A percentile compares a stretch with the other conserved stretches of the same genome.
Evolutionary conservation across 2,329 filamentous ascomycete genomes (phyloP).

Genomic region (Albophoma yamanashiensis): DNA sequence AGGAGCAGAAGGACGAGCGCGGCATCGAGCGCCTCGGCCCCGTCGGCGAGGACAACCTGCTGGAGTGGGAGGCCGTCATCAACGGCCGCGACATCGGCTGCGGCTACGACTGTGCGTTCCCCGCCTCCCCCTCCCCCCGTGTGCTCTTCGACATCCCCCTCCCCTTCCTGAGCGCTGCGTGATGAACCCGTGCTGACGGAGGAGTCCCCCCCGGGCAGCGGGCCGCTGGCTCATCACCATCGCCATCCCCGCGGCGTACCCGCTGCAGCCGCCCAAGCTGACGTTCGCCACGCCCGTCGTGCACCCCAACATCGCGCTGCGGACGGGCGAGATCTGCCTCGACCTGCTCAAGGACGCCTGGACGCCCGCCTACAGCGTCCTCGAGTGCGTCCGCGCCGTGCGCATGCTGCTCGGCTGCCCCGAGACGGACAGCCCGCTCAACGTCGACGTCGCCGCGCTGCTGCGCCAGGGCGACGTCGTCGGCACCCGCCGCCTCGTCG

Average conservation of each 20-base stretch:
- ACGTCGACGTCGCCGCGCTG: slow-evolving; percentile 67
- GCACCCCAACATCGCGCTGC: slow-evolving; percentile 64
- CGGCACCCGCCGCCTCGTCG: slow-evolving; percentile 58
- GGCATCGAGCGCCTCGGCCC: slow-evolving; percentile 51
- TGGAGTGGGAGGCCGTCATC: slow-evolving; percentile 49
- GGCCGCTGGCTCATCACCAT: slow-evolving; percentile 81
- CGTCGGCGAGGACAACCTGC: slow-evolving; percentile 40
- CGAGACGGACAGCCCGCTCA: slow-evolving; percentile 65
- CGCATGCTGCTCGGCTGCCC: slow-evolving; percentile 55
- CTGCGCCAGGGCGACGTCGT: slow-evolving; percentile 56
- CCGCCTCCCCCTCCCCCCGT: not conserved
- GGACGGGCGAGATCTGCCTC: slow-evolving; percentile 85
- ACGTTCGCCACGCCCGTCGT: slow-evolving; percentile 75
- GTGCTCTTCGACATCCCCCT: not conserved
- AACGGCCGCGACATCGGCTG: slow-evolving; percentile 44
- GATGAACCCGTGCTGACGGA: not conserved
- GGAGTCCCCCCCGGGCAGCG: slow-evolving; percentile 20
- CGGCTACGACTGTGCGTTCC: slow-evolving; percentile 43
- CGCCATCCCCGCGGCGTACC: slow-evolving; percentile 66
- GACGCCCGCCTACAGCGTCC: slow-evolving; percentile 78
- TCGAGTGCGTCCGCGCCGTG: slow-evolving; percentile 61
- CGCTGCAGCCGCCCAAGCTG: slow-evolving; percentile 65
- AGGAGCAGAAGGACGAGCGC: slow-evolving; percentile 35
- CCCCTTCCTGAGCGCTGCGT: no score
- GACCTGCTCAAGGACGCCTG: slow-evolving; percentile 73